A percentile compares a stretch with the other conserved stretches of the same genome.
Evolutionary conservation across 164 flowering plant genomes (phyloP).

Genomic region (Berberis thunbergii): DNA sequence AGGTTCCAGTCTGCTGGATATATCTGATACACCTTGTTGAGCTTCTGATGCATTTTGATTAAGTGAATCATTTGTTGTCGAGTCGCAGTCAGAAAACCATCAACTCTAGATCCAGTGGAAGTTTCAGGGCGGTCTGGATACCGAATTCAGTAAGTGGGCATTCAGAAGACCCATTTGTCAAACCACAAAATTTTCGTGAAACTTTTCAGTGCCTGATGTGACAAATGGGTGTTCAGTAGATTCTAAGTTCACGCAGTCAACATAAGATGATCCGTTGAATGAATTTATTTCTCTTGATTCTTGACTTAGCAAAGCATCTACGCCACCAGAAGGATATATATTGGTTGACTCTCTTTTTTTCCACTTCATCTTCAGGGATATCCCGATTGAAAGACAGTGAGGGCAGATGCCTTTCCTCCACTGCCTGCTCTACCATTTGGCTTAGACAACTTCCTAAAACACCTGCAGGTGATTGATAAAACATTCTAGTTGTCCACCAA

Average conservation of each 20-base stretch:
- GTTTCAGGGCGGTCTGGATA: neutral
- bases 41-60: conserved; percentile 5
- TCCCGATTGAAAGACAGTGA: conserved; percentile 5
- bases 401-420: conserved; percentile 12
- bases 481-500: neutral
- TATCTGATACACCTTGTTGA: neutral
- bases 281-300: neutral
- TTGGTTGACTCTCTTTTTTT: neutral
- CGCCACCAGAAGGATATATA: neutral
- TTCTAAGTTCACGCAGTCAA: neutral
- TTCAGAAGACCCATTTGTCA: too few species aligned
- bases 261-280: neutral
- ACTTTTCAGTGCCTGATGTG: neutral
- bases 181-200: neutral
- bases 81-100: neutral
- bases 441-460: neutral
- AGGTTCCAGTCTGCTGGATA: neutral
- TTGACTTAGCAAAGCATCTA: neutral
- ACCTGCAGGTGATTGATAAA: neutral
- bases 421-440: conserved; percentile 12
- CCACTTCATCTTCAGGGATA: neutral
- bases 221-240: neutral
- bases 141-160: neutral
- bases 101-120: neutral
- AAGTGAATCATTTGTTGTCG: neutral